Evolutionary conservation across 768 basidiomycete genomes (phyloP).

Genomic region (Suillus luteus): DNA sequence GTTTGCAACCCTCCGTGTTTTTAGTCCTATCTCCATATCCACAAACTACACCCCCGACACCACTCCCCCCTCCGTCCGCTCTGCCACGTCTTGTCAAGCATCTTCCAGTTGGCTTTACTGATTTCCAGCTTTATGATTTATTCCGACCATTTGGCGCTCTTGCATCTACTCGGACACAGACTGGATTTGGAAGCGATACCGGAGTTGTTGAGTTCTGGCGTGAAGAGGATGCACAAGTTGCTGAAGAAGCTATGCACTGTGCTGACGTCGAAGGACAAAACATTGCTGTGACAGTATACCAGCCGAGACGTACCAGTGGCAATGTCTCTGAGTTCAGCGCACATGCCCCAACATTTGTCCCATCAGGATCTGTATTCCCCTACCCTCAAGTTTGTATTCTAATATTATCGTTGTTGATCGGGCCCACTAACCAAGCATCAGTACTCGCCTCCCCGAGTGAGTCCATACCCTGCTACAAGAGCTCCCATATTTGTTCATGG

Average conservation of each 20-base stretch:
- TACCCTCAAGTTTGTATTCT: conserved; percentile 60
- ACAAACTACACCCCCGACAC: conserved; percentile 72
- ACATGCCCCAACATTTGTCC: conserved; percentile 76
- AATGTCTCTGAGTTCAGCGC: conserved; percentile 67
- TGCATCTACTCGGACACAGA: conserved; percentile 72
- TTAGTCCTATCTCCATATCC: conserved; percentile 84
- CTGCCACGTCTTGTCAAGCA: conserved; percentile 83
- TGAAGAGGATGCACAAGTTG: conserved; percentile 78
- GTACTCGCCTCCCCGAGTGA: conserved; percentile 71
- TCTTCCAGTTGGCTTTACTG: conserved; percentile 66
- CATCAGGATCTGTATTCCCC: conserved; percentile 62
- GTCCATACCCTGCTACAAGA: conserved; percentile 47
- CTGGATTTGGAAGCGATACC: conserved; percentile 75
- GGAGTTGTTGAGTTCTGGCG: conserved; percentile 86
- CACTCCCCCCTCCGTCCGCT: conserved; percentile 75
- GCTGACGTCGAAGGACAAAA: conserved; percentile 82
- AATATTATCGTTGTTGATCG: conserved; percentile 10
- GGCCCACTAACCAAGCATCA: conserved; percentile 24
- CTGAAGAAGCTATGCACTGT: conserved; percentile 83
- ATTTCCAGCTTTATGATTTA: conserved; percentile 79
- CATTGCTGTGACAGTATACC: conserved; percentile 81
- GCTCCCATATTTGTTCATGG: conserved; percentile 70
- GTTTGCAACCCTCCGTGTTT: conserved; percentile 54
- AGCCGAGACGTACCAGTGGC: conserved; percentile 59
- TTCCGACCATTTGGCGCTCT: conserved; percentile 85